Base-by-base conservation (phyloP, 192 early-diverging fungal genomes). In the Rhizophagus clarus region DNA sequence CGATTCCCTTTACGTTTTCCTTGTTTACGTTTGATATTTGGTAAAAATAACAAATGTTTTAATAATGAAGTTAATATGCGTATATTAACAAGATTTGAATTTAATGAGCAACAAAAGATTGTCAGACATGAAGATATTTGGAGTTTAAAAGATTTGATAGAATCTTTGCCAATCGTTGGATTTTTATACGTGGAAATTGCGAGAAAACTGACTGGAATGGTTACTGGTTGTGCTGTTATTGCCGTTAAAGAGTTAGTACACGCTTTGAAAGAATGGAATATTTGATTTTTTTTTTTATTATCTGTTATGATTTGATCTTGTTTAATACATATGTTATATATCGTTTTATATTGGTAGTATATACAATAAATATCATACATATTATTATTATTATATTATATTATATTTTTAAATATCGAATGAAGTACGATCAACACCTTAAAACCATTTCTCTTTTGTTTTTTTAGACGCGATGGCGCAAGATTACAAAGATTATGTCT, bases 41-140 rank as follows among this genome's bases (percentile, higher is more conserved):
- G 42, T 45, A 45, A 45, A 1, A 45, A 45, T 45, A 45, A 12
- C 11, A 45, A 45, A 45, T 45, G 11, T 42, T 42, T 42, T 9
- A 42, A 42, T 45, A 12, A 45, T 40, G 68, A 70, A n/a, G 0
- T 78, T 28, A 28, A 15, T 20, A 8, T 69, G 9, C 63, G 63
- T 20, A 51, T 28, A 31, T 69, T 69, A 8, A 28, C 77, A 47
- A 15, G 42, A n/a, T 78, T 78, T 45, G 63, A 69, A 51, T 78
- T 78, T 49, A 68, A 78, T 56, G 77, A 78, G n/a, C 45, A 78
- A 40, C 17, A 51, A 49, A 78, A 78, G 26, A 78, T 78, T 69
- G 42, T 78, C 2, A 66, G 63, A 31, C 64, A 78, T 56, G 77
- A 78, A 49, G 77, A 78, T 69, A 6, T 78, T 26, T 78, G 66